These are phyloP conservation scores for Penicillium rolfsii DNA, from an alignment of 2,329 filamentous ascomycete species.

Conservation along the genomic window DNA sequence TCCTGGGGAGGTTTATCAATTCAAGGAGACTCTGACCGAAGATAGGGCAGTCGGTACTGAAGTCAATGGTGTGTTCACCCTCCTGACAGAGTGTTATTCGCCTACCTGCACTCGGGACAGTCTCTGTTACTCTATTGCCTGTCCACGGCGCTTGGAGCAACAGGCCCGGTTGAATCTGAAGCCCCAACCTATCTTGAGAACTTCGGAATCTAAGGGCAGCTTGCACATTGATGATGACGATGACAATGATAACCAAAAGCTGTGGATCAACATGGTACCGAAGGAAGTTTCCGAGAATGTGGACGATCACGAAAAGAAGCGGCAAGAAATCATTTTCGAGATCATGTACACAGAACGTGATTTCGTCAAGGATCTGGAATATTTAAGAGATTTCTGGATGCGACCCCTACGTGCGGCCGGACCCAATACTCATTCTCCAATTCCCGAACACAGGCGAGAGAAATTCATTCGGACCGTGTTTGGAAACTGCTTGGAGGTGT, in stretches of 20 bases:
- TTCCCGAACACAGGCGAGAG: constrained; percentile 83
- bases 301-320: constrained; percentile 90
- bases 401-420: constrained; percentile 78
- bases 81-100: constrained; percentile 96
- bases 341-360: constrained; percentile 98
- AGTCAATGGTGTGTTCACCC: constrained; percentile 94
- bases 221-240: constrained; percentile 74
- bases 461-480: constrained; percentile 94
- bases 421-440: constrained; percentile 70
- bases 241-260: constrained; percentile 91
- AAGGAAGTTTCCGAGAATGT: constrained; percentile 92
- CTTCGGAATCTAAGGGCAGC: constrained; percentile 69
- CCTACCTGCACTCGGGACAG: constrained; percentile 95
- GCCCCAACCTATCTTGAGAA: constrained; percentile 82
- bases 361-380: constrained; percentile 98
- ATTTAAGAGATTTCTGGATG: constrained; percentile 98
- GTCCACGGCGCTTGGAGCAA: constrained; percentile 88
- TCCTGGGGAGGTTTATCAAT: constrained; percentile 94
- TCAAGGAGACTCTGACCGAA: constrained; percentile 82
- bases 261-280: constrained; percentile 98
- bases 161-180: constrained; percentile 93
- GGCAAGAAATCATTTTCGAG: constrained; percentile 97
- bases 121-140: constrained; percentile 97
- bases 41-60: constrained; percentile 67
- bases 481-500: constrained; percentile 92